Evolutionary conservation across 139 green algal genomes (phyloP), one percentile per base, ranked within the genome.

Genomic region (Chlorella sp.): DNA sequence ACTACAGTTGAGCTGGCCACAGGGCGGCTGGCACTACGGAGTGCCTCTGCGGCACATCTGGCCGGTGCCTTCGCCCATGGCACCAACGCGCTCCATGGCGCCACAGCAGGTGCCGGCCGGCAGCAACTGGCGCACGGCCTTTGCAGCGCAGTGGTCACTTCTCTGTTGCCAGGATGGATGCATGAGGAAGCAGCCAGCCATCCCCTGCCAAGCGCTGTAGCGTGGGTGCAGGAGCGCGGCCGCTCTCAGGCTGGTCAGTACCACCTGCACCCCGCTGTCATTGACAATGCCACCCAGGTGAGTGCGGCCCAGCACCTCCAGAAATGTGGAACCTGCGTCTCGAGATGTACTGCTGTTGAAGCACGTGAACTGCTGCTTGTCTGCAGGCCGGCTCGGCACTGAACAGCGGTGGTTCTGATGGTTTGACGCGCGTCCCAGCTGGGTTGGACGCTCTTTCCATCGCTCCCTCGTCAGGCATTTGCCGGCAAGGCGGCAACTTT

Each of bases 281-380:
- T 81, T 20, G 86, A 90, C 74, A 76, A 64, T 40, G 46, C 13
- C 51, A 90, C 75, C 2, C 86, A 90, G 58, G 80, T 30, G n/a
- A 80, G 44, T 60, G 30, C 13, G 7, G 60, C 9, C 30, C 22
- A 65, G 17, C 43, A 56, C 22, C 9, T 77, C 7, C 19, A 38
- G 19, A 40, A 11, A 5, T 38, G 3, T 70, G 48, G 68, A 6
- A 16, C 22, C 56, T 65, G 56, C 26, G 26, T 65, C 7, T 20
- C 26, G 56, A 65, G 13, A 65, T 24, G 26, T 14, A 65, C 56
- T 65, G 9, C 7, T 65, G 9, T 20, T 65, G 26, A n/a, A n/a
- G n/a, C n/a, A n/a, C n/a, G n/a, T n/a, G n/a, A n/a, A n/a, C n/a
- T n/a, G n/a, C n/a, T n/a, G n/a, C n/a, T n/a, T n/a, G n/a, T n/a